Evolutionary conservation across 306 rosid genomes (phyloP), one percentile per base, ranked within the genome.

Genomic region (Potentilla sterilis): DNA sequence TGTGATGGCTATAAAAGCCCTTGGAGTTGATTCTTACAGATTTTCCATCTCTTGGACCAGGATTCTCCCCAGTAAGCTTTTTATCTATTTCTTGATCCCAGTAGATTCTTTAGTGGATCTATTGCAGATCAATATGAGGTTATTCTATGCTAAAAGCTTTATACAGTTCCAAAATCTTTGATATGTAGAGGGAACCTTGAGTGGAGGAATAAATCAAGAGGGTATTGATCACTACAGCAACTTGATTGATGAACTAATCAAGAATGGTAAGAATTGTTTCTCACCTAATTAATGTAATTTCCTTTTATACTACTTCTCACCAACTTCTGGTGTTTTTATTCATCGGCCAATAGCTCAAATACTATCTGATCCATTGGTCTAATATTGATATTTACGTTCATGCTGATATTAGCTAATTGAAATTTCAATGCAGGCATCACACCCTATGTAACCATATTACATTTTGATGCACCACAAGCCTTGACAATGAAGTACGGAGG

Each of bases 1-100:
- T 9, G 79, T 83, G 54, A 24, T 40, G 32, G 6, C 6, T 16
- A 6, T 83, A 19, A 83, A 80, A 66, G 9, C 32, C 11, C 80
- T 84, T 34, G 84, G 87, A 65, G 43, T 77, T 28, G 59, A 77
- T 18, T 2, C 74, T 64, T 78, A 84, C 10, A 70, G 80, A 77
- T 69, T 80, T 18, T 84, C 87, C 6, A 74, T 84, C 68, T 47
- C 75, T 0, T 84, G 87, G 87, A 77, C 74, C 22, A 80, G 87
- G 63, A 34, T 84, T 64, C 7, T 84, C 2, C 87, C 84, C 0
- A 66, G 84, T 84, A 80, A 63, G 2, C 24, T 41, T 65, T 68
- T 73, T 12, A 55, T 7, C 28, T 66, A 14, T 8, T 43, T 1
- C 54, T 61, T 41, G 1, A 35, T 34, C 2, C 38, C 18, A 28